phyloP scores from a whole-genome alignment of 495 filamentous ascomycete genomes.

The Melanomma pulvis-pyrius region DNA sequence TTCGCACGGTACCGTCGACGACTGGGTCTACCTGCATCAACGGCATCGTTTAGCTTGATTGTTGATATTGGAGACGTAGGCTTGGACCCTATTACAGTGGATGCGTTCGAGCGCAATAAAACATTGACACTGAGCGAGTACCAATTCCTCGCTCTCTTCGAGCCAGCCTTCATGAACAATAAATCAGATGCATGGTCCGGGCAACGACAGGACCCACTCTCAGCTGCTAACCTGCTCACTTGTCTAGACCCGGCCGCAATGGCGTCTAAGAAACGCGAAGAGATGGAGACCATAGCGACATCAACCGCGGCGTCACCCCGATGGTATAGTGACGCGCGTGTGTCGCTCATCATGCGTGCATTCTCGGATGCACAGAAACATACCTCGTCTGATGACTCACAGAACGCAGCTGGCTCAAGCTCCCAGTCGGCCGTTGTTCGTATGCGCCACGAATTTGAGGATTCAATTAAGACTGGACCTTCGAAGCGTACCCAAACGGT shows the following conservation, averaged over 20 bases:
- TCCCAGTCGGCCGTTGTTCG: background rate
- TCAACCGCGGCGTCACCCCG: conserved; percentile 28
- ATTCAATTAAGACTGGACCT: background rate
- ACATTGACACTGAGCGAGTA: background rate
- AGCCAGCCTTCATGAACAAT: background rate
- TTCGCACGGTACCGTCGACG: conserved; percentile 35
- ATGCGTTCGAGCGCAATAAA: conserved; percentile 11
- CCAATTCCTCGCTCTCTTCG: conserved; percentile 8
- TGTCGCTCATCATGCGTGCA: conserved; percentile 36
- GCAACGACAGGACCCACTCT: conserved; percentile 34
- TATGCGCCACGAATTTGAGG: conserved; percentile 1
- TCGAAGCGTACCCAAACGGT: background rate
- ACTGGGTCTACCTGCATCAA: conserved; percentile 30
- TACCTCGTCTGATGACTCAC: background rate
- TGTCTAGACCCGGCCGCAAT: conserved; percentile 38
- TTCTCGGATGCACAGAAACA: conserved; percentile 17
- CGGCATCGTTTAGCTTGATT: conserved; percentile 39
- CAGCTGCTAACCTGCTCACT: conserved; percentile 37
- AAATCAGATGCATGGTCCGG: background rate
- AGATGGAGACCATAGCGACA: background rate
- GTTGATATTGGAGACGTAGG: conserved; percentile 19
- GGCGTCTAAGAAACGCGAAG: conserved; percentile 27
- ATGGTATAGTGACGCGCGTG: conserved; percentile 39
- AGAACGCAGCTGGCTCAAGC: background rate
- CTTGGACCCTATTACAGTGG: background rate